Evolutionary conservation across 202 grass and related monocot genomes (phyloP), one percentile per base, ranked within the genome.

Genomic region (Dendrocalamus latiflorus): DNA sequence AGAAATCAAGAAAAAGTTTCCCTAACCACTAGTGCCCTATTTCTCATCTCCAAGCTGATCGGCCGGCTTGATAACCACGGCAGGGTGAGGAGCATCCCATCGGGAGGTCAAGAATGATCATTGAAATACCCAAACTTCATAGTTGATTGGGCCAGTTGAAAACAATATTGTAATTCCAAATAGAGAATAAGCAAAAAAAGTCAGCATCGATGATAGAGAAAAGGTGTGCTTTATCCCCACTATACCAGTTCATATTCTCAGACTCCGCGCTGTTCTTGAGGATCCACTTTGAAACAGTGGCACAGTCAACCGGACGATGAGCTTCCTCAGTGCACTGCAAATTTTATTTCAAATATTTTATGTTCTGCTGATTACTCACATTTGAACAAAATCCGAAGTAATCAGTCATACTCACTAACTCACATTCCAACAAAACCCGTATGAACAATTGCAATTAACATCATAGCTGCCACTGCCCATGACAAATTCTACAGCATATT

Each of bases 231-330:
- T 34, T 50, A 72, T 81, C 47, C 38, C 34, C 79, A 68, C 60
- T 68, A 68, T 91, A 95, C 96, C 96, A 98, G 75, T 98, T 98
- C 96, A 98, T 98, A 85, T 98, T 98, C 70, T 98, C 96, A 10
- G 96, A 98, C 76, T 98, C 96, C 0, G 95, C 91, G 55, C 92
- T 93, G 79, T 98, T 98, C 87, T 98, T 98, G 63, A 95, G 83
- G 55, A 98, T 95, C 96, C 96, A 98, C 79, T 93, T n/a, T n/a
- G n/a, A n/a, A n/a, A n/a, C n/a, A n/a, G n/a, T n/a, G n/a, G n/a
- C n/a, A n/a, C n/a, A n/a, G 55, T 98, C 93, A 51, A 98, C 96
- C 58, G 96, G 96, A 48, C 96, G 89, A 78, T 98, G 96, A 91
- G 96, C 96, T 93, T 98, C 96, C 81, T 98, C 96, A 8, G 93